Evolutionary conservation across 1,139 yeast genomes (phyloP).

Genomic region (Saccharomyces hybrid): DNA sequence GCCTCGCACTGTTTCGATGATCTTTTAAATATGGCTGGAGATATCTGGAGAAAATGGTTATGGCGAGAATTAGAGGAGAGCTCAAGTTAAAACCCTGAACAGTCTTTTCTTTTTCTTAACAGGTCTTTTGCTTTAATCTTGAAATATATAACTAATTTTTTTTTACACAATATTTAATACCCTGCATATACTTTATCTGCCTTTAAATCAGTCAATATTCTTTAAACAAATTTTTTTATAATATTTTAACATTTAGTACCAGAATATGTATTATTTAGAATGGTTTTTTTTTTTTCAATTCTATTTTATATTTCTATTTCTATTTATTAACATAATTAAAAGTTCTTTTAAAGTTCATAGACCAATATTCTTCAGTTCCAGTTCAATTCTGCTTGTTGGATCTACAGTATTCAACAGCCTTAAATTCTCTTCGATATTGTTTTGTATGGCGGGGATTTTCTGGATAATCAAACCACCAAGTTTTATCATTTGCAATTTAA

Average conservation of each 20-base stretch:
- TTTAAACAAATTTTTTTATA: background rate
- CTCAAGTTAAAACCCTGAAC: slow-evolving; percentile 3
- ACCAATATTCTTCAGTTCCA: slow-evolving; percentile 31
- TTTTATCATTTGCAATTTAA: slow-evolving; percentile 44
- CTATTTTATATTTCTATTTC: background rate
- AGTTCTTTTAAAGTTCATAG: slow-evolving; percentile 3
- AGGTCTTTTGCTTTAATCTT: too few species aligned
- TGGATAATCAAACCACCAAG: slow-evolving; percentile 30
- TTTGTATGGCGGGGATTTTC: slow-evolving; percentile 10
- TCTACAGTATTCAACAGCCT: slow-evolving; percentile 28
- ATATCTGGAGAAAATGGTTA: slow-evolving; percentile 80
- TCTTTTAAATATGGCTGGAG: slow-evolving; percentile 72
- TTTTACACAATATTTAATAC: slow-evolving; percentile 31
- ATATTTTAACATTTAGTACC: background rate
- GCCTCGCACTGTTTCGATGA: slow-evolving; percentile 36
- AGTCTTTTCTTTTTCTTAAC: too few species aligned
- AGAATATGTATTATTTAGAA: background rate
- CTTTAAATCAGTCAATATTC: background rate
- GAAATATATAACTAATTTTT: background rate
- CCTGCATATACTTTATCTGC: background rate
- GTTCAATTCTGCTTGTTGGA: slow-evolving; percentile 34
- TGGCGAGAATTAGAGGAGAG: slow-evolving; percentile 59
- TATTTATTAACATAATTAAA: too few species aligned
- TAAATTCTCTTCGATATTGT: slow-evolving; percentile 27
- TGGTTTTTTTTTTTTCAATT: background rate